Evolutionary conservation across 2,329 filamentous ascomycete species (phyloP).

Genomic region (Sphaceloma murrayae): DNA sequence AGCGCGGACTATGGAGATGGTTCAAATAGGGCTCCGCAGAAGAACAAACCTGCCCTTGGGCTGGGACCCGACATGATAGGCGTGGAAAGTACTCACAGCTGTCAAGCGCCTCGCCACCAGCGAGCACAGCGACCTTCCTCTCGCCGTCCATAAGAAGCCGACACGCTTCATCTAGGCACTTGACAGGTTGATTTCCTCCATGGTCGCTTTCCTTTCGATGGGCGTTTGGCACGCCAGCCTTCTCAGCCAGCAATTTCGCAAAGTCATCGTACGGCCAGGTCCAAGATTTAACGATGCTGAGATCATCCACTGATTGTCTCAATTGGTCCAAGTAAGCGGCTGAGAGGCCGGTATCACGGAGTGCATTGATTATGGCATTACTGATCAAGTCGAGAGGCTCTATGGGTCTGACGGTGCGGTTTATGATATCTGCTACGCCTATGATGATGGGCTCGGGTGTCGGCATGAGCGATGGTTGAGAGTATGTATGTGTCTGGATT

Average conservation of each 20-base stretch:
- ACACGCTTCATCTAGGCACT: conserved; percentile 55
- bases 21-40: too few relatives aligned
- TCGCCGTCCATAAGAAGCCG: conserved; percentile 46
- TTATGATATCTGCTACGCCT: conserved; percentile 53
- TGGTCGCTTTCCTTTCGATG: conserved; percentile 43
- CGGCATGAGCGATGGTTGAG: too few relatives aligned
- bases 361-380: conserved; percentile 43
- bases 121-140: conserved; percentile 48
- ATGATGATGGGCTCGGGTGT: conserved; percentile 46
- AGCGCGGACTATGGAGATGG: too few relatives aligned
- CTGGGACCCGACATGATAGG: too few relatives aligned
- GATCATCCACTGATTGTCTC: conserved; percentile 44
- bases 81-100: conserved; percentile 33
- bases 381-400: conserved; percentile 53
- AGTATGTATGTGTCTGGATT: too few relatives aligned
- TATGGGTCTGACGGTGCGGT: conserved; percentile 46
- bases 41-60: too few relatives aligned
- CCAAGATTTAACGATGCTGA: conserved; percentile 54
- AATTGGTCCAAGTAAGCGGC: conserved; percentile 29
- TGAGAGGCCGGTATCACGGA: conserved; percentile 40
- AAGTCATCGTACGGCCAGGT: conserved; percentile 57
- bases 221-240: conserved; percentile 33
- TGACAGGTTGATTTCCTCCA: conserved; percentile 54
- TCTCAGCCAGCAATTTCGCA: conserved; percentile 43
- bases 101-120: conserved; percentile 56